Conservation (phyloP, 2,329 filamentous ascomycete genomes). For the Sphaerulina vaccinii region DNA sequence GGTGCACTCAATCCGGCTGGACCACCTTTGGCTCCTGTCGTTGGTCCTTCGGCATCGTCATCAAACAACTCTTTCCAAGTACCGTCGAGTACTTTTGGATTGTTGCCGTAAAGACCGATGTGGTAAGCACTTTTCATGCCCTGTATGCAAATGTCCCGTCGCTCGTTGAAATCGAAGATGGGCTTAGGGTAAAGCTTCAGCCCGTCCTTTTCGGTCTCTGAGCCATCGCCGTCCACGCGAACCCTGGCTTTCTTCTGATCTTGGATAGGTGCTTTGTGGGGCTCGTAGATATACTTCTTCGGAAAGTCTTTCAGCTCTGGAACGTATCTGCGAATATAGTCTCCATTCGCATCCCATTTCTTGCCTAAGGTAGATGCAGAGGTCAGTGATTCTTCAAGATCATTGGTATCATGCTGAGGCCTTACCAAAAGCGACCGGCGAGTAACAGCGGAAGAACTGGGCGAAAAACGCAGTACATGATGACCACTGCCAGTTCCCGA, state of each 20-base stretch:
- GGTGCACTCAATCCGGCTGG: conserved; percentile 39
- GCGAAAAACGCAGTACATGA: conserved; percentile 72
- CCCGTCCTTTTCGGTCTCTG: conserved; percentile 42
- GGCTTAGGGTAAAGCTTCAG: conserved; percentile 64
- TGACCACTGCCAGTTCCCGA: conserved; percentile 77
- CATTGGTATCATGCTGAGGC: neutral
- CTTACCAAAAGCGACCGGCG: conserved; percentile 63
- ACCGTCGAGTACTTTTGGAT: conserved; percentile 62
- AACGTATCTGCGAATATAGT: conserved; percentile 63
- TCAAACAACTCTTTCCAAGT: conserved; percentile 54
- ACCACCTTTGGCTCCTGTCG: conserved; percentile 41
- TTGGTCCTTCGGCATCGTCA: conserved; percentile 48
- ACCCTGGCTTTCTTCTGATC: conserved; percentile 71
- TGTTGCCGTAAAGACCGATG: conserved; percentile 63
- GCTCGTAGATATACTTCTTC: conserved; percentile 74
- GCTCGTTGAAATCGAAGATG: conserved; percentile 71
- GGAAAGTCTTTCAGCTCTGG: conserved; percentile 53
- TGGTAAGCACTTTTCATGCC: conserved; percentile 70
- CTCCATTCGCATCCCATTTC: conserved; percentile 71
- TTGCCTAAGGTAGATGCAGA: conserved; percentile 50
- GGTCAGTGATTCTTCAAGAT: neutral
- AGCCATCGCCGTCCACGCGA: conserved; percentile 55
- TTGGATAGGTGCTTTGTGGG: conserved; percentile 67
- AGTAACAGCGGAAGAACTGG: conserved; percentile 65
- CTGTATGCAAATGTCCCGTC: conserved; percentile 61